Evolutionary conservation across 2,329 filamentous ascomycete genomes (phyloP), one percentile per base, ranked within the genome.

Genomic region (Fusarium paranaense): DNA sequence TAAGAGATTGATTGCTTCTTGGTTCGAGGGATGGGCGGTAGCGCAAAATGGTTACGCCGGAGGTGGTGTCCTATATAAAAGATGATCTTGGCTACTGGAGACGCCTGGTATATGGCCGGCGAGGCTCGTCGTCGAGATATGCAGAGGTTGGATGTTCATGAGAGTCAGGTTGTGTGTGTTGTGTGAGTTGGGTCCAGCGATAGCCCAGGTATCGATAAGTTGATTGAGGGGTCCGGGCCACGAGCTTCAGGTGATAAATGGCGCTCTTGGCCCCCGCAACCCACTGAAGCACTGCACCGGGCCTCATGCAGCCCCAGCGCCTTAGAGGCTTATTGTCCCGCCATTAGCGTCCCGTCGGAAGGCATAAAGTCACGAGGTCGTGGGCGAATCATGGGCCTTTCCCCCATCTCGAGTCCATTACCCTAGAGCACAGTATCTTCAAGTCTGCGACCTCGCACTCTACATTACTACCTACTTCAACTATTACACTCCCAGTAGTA

Each of bases 161-260:
- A 25, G 40, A 32, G 59, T 47, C 40, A 50, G 59, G 59, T 45
- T 47, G 40, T 35, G 33, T 57, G 47, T 47, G 22, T 52, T 52
- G 47, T 25, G 52, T 56, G 50, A 56, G 50, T 32, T 20, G 11
- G 50, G 50, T 32, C 27, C 25, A n/a, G 27, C 27, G 50, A 27
- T 27, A 42, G 50, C 50, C 47, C 50, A 52, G 65, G 61, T 58
- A 9, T 20, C 25, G 40, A 25, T 18, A 22, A 22, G 20, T 45
- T 45, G 45, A 50, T 52, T 52, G 42, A 50, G 60, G 42, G 60
- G 45, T 52, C 32, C 33, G 35, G 74, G 67, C 71, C 64, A 42
- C 67, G 68, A 67, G 35, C 62, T 66, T 40, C 27, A 42, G 54
- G 35, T n/a, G 42, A 54, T 64, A 25, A 71, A 59, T 61, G 61